These are phyloP conservation scores for Pythium myriotylum DNA, from an alignment of 352 stramenopile genomes.

Conservation along the genomic window DNA sequence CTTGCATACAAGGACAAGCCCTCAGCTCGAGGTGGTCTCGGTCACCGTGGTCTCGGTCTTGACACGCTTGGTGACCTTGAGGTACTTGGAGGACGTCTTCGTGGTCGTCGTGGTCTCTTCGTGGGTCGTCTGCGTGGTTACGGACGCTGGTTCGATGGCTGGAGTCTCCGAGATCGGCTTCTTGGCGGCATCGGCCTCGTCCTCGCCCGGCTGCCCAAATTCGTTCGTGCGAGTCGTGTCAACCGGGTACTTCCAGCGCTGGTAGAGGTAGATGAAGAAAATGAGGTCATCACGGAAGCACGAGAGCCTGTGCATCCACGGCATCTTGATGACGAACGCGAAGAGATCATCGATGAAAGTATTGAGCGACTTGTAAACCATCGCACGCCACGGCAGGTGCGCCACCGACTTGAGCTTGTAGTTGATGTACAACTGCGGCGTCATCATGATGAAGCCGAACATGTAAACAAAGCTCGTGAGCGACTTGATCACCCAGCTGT, in stretches of 20 bases:
- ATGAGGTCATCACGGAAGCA: slow-evolving; percentile 99
- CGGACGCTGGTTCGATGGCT: not conserved
- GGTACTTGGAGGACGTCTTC: slow-evolving; percentile 31
- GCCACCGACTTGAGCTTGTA: slow-evolving; percentile 98
- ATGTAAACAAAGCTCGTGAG: slow-evolving; percentile 98
- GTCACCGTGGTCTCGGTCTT: not conserved
- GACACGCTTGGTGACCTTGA: slow-evolving; percentile 27
- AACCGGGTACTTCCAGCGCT: slow-evolving; percentile 97
- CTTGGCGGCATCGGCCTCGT: slow-evolving; percentile 20
- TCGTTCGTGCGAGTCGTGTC: slow-evolving; percentile 93
- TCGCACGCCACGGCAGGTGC: slow-evolving; percentile 96
- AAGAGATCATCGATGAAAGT: slow-evolving; percentile 99
- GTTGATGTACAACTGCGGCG: slow-evolving; percentile 98
- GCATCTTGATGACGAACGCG: slow-evolving; percentile 98
- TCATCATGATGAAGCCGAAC: slow-evolving; percentile 99
- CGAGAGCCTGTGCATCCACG: slow-evolving; percentile 96
- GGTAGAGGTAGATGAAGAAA: slow-evolving; percentile 99
- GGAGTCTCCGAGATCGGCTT: not conserved
- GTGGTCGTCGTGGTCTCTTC: slow-evolving; percentile 22
- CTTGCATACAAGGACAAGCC: slow-evolving; percentile 3
- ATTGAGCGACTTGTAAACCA: slow-evolving; percentile 99
- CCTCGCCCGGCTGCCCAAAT: slow-evolving; percentile 87
- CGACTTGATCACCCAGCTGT: slow-evolving; percentile 96
- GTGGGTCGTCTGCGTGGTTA: slow-evolving; percentile 22
- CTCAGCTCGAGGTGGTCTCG: not conserved